These are phyloP conservation scores for Pseudoscleropodium purum DNA, from an alignment of 225 moss, liverwort and hornwort genomes.

Conservation along the genomic window DNA sequence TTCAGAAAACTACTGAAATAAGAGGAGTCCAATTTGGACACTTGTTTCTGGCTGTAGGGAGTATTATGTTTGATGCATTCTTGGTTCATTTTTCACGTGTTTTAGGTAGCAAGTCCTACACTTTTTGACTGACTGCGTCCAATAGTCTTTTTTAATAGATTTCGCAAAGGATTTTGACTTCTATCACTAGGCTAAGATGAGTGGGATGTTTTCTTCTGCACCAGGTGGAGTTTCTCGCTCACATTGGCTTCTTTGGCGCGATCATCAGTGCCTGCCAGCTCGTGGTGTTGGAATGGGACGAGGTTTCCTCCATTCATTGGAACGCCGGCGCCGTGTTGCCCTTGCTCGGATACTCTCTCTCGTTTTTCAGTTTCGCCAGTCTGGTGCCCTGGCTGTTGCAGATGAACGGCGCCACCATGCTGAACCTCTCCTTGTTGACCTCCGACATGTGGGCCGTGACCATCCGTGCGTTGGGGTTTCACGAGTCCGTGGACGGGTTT, in stretches of 20 bases:
- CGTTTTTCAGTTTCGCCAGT: constrained; percentile 54
- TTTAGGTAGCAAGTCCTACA: neutral
- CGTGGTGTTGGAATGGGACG: constrained; percentile 23
- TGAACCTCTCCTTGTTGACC: constrained; percentile 84
- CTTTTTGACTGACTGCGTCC: neutral
- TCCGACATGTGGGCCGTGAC: constrained; percentile 96
- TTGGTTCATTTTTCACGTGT: neutral
- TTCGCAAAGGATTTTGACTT: neutral
- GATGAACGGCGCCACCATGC: constrained; percentile 81
- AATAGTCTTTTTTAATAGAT: neutral
- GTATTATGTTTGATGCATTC: neutral
- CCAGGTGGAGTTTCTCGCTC: constrained; percentile 63
- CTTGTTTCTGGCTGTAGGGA: neutral
- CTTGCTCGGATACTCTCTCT: constrained; percentile 34
- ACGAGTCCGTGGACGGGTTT: constrained; percentile 45
- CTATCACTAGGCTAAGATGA: neutral
- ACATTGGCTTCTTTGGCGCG: constrained; percentile 70
- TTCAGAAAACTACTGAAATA: neutral
- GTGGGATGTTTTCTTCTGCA: neutral
- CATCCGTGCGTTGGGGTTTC: constrained; percentile 61
- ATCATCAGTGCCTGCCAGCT: constrained; percentile 71
- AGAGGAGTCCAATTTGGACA: neutral
- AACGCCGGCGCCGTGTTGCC: constrained; percentile 8
- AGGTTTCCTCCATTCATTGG: constrained; percentile 23
- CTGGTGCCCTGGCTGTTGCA: constrained; percentile 54